Evolutionary conservation across 140 eudicot species (phyloP), one percentile per base, ranked within the genome.

Genomic region (Flaveria floridana): DNA sequence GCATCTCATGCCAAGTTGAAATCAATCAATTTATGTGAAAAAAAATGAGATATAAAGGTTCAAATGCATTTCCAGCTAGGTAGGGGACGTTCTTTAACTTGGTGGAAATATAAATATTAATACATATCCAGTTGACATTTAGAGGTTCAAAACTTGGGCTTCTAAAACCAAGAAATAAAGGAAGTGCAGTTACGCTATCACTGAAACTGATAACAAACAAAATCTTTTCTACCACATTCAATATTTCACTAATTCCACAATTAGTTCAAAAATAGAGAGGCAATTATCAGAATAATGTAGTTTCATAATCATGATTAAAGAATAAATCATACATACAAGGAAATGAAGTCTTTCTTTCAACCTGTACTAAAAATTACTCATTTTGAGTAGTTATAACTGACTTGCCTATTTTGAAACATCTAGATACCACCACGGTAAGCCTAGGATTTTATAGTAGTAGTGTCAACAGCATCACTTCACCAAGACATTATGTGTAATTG

Each of bases 21-120:
- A 34, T 64, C 16, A 76, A 37, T 50, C 56, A 50, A 65, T 18
- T 47, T 18, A 51, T 26, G 65, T 65, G 51, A 65, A 65, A 21
- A 62, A 34, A 42, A n/a, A 42, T 10, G 25, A 75, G 51, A 50
- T 7, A 64, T 50, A 65, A 18, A 30, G 52, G 50, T 65, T 39
- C 74, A 76, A 66, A 65, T 30, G 73, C 73, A 65, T 65, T 7
- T 76, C 20, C 34, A 58, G 34, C n/a, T 41, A 62, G 44, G 47
- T 14, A 11, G 44, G 46, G 46, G 46, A 62, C 30, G 2, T 5
- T 26, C 7, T 62, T 28, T 14, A 62, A 26, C 44, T 18, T 13
- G 23, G 30, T 9, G 30, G 65, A 57, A n/a, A 20, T 57, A 20
- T 57, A 48, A 48, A 48, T 48, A 1, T 48, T 48, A 12, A 48